Base-by-base conservation (phyloP, 768 basidiomycete species). In the Suillus variegatus region DNA sequence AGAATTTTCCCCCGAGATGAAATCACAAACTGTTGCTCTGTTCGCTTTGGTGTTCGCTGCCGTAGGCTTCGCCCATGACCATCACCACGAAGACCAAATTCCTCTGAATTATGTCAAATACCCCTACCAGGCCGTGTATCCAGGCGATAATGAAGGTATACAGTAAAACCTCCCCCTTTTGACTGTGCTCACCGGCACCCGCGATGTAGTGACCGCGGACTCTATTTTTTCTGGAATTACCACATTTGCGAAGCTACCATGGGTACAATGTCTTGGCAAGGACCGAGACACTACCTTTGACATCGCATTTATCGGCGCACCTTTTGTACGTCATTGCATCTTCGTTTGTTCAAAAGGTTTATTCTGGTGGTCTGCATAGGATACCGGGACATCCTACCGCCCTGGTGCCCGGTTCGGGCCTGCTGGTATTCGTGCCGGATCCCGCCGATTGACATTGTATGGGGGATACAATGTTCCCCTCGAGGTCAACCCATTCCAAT, bases 401-500 rank as follows among this genome's bases (percentile, higher is more conserved):
- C 90, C 91, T 2, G 93, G 93, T 44, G 94, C 93, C 40, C 85
- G 93, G 16, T 95, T 95, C 66, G 93, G 94, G 8, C 93, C 93
- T 60, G 86, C 89, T 46, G 94, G 91, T 14, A 92, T 95, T 68
- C 86, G 94, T 52, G 86, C 87, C 35, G 92, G 92, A 6, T 91
- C 89, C 13, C 86, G 93, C 66, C 85, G 92, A 28, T 75, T 92
- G 69, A 90, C 90, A 10, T 77, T 91, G 10, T 91, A 89, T 64
- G 91, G 91, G 18, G 90, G 91, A 20, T 93, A 92, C 76, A 91
- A 92, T 67, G 88, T 92, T 16, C 88, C 90, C 38, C 85, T 93
- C 66, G 76, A 83, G 52, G 83, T 88, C 56, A 92, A 93, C 70
- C 92, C 92, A 14, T 92, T 92, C 80, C 76, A 81, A 41, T 79